Base-by-base conservation (phyloP, 768 basidiomycete genomes). In the Pisolithus orientalis region DNA sequence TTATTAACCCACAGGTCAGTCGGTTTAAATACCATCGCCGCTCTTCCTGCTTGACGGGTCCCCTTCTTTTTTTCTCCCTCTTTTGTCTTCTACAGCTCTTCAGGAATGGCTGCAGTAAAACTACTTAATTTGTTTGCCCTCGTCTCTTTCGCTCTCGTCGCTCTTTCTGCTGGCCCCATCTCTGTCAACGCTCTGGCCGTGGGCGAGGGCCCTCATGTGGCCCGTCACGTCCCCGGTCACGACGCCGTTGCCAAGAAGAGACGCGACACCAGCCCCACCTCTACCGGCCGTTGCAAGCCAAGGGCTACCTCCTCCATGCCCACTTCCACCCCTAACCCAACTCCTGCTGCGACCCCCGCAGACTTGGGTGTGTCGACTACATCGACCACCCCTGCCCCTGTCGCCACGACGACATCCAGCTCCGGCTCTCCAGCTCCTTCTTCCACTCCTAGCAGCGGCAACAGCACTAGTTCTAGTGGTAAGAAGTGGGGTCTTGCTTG, bases 401-500 rank as follows among this genome's bases (percentile, higher is more conserved):
- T 14, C 44, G 62, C 46, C 48, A 61, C 37, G 34, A 43, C 60
- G 21, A 27, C 68, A 27, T 27, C 62, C 11, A 49, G 60, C 13
- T 55, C 63, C 7, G 11, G 21, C 21, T 25, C 57, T 34, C 24
- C 59, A 39, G 25, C 65, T 3, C 39, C 68, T n/a, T 47, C 68
- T 6, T 24, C 59, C 48, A 21, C 55, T 25, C 11, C 53, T 32
- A 1, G 49, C 28, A 27, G n/a, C 39, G 44, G 24, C 37, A 51
- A 29, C 57, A 10, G 29, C 31, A 28, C 10, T n/a, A 45, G 9
- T 14, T 44, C 43, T 5, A 6, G 43, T 16, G 29, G 49, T 17
- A 64, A 65, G 39, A 88, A 90, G 67, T 73, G 78, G 40, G 80
- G 87, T 55, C 64, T 86, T 17, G 85, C 77, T 21, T 90, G 85